A percentile compares a stretch with the other conserved stretches of the same genome.
Conservation (phyloP, 163 green algal species). For the Trebouxiophyceae sp. region DNA sequence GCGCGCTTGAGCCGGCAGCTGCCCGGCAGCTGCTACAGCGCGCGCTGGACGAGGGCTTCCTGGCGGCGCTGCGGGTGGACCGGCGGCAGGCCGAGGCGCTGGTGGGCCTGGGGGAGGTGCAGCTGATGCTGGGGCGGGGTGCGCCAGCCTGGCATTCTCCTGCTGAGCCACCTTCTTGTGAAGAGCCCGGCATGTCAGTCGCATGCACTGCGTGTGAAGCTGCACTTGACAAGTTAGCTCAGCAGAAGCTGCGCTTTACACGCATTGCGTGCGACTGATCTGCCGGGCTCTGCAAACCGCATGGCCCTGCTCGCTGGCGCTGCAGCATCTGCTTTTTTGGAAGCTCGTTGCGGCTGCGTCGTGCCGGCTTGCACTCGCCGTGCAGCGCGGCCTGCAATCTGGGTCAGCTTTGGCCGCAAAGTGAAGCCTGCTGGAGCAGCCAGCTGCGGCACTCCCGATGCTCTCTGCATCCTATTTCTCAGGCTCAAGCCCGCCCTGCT, state of each 20-base stretch:
- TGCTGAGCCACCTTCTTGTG: neutral
- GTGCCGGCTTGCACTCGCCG: neutral
- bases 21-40: neutral
- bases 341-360: too few relatives aligned
- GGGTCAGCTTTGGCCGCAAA: neutral
- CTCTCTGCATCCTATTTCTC: neutral
- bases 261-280: neutral
- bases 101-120: neutral
- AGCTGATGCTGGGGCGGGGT: slow-evolving; percentile 51
- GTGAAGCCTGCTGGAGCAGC: neutral
- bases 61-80: neutral
- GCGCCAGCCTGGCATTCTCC: neutral
- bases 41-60: neutral
- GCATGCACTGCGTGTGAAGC: neutral
- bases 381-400: neutral
- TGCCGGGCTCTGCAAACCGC: neutral
- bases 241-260: too few relatives aligned
- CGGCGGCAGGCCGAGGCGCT: neutral
- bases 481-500: neutral
- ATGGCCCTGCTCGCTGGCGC: neutral
- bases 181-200: neutral
- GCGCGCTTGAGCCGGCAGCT: neutral
- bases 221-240: neutral
- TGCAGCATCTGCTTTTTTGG: too few relatives aligned
- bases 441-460: neutral